A percentile compares a stretch with the other conserved stretches of the same genome.
Conservation (phyloP, 73 alveolate species). For the Stentor coeruleus region DNA sequence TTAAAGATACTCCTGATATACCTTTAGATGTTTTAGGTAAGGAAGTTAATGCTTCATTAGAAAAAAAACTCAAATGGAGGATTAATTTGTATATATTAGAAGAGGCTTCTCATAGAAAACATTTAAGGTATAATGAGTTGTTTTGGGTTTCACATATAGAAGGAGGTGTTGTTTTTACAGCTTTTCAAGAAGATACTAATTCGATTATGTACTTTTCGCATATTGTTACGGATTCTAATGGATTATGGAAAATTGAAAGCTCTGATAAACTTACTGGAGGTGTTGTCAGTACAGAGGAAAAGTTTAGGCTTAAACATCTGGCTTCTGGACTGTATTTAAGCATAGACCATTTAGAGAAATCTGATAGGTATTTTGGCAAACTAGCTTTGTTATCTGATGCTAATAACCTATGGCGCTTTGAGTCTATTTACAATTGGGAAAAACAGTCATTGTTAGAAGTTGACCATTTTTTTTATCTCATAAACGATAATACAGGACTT, state of each 20-base stretch:
- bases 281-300: constrained; percentile 29
- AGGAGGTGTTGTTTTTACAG: background rate
- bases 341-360: background rate
- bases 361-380: background rate
- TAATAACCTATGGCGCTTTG: background rate
- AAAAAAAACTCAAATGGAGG: constrained; percentile 18
- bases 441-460: background rate
- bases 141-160: background rate
- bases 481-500: background rate
- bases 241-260: constrained; percentile 40
- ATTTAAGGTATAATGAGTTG: background rate
- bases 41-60: constrained; percentile 27
- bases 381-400: background rate
- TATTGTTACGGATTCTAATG: constrained; percentile 37
- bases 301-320: constrained; percentile 34
- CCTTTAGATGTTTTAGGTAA: background rate
- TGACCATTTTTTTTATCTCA: background rate
- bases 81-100: background rate
- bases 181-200: background rate
- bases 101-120: background rate
- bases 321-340: constrained; percentile 40
- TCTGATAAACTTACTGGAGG: constrained; percentile 33
- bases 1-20: background rate
- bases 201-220: background rate
- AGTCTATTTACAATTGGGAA: background rate